phyloP scores from a whole-genome alignment of 1,284 basidiomycete species.

The Microbotryomycetes sp. region DNA sequence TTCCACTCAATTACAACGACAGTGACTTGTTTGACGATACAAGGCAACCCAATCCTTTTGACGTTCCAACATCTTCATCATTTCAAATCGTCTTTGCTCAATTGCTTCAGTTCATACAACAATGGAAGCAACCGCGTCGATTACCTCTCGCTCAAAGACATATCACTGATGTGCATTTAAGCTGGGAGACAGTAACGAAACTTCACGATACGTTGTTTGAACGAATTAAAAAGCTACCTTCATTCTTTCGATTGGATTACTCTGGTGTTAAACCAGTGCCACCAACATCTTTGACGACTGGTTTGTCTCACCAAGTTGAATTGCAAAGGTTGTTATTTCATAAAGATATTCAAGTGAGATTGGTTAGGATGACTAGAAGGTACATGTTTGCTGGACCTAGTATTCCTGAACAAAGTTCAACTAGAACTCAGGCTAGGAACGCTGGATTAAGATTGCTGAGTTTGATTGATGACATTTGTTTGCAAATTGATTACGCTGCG shows the following conservation, averaged over 20 bases:
- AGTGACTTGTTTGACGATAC: background rate
- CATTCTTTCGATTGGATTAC: background rate
- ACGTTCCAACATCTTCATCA: background rate
- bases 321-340: background rate
- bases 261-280: no score
- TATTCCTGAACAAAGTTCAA: background rate
- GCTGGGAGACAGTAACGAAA: background rate
- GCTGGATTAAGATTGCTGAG: background rate
- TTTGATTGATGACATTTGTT: background rate
- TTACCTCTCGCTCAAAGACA: background rate
- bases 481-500: background rate
- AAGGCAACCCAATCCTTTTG: background rate
- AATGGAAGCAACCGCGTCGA: background rate
- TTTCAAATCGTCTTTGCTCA: background rate
- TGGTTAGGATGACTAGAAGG: background rate
- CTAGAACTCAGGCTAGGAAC: background rate
- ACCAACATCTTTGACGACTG: no score
- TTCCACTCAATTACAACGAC: background rate
- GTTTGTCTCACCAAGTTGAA: background rate
- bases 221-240: background rate
- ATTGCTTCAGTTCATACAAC: background rate
- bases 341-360: background rate
- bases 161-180: background rate
- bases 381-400: background rate
- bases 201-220: background rate